Evolutionary conservation across 1,139 yeast species (phyloP).

Genomic region (Tardiomyces digboiensis): DNA sequence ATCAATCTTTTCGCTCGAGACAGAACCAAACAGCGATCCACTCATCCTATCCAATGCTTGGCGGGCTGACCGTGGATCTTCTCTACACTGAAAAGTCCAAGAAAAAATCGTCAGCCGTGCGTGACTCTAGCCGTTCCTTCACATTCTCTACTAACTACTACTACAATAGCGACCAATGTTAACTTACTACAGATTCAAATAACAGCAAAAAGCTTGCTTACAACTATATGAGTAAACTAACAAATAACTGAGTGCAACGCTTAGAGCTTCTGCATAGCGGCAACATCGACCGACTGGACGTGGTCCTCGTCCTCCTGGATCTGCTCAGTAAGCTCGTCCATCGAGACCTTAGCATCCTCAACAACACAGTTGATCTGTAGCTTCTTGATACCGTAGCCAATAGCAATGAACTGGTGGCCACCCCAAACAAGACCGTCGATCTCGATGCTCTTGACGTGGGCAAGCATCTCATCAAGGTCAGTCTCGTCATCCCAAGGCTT

Average conservation of each 20-base stretch:
- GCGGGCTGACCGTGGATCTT: too few species aligned
- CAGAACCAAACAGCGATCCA: too few species aligned
- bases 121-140: background rate
- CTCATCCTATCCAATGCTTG: too few species aligned
- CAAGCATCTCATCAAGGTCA: constrained; percentile 79
- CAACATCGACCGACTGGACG: constrained; percentile 97
- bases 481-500: constrained; percentile 99
- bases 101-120: background rate
- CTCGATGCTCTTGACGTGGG: constrained; percentile 73
- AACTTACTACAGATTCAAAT: background rate
- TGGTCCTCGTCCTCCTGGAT: constrained; percentile 98
- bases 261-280: constrained; percentile 97
- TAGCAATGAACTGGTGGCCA: constrained; percentile 92
- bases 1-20: too few species aligned
- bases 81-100: constrained; percentile 2
- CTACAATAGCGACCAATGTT: background rate
- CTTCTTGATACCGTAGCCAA: constrained; percentile 99
- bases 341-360: constrained; percentile 92
- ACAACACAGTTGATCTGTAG: constrained; percentile 97
- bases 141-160: background rate
- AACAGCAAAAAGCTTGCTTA: background rate
- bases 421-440: constrained; percentile 98
- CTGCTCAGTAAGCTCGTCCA: constrained; percentile 75
- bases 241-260: constrained; percentile 11
- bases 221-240: background rate